Evolutionary conservation across 345 rosid species (phyloP).

Genomic region (Trapa incisa): DNA sequence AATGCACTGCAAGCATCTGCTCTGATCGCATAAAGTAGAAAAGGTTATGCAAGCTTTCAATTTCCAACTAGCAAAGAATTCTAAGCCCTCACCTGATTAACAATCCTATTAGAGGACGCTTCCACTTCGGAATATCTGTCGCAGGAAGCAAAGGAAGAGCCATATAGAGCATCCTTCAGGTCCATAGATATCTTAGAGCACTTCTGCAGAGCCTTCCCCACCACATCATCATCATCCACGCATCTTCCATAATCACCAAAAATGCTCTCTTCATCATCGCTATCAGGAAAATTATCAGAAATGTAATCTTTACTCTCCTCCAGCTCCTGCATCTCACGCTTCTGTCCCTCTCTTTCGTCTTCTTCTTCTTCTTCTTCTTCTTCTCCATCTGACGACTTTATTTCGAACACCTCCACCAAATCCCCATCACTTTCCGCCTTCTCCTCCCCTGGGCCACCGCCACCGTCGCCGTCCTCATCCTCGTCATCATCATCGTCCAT

Average conservation of each 20-base stretch:
- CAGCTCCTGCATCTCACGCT: conserved; percentile 13
- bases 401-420: conserved; percentile 31
- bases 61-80: not conserved
- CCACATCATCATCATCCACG: conserved; percentile 43
- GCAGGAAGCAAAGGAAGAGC: conserved; percentile 48
- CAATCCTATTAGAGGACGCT: conserved; percentile 65
- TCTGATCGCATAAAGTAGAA: not conserved
- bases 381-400: conserved; percentile 37
- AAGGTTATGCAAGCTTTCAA: not conserved
- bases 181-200: conserved; percentile 76
- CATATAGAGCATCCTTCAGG: conserved; percentile 65
- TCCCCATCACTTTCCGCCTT: conserved; percentile 20
- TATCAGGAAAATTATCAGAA: not conserved
- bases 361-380: conserved; percentile 26
- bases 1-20: not conserved
- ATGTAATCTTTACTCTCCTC: conserved; percentile 9
- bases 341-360: conserved; percentile 9
- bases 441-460: conserved; percentile 8
- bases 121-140: conserved; percentile 80
- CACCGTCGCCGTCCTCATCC: conserved; percentile 16
- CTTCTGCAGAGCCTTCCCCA: conserved; percentile 76
- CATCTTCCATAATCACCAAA: conserved; percentile 8
- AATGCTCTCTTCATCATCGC: not conserved
- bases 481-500: conserved; percentile 70
- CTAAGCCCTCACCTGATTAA: conserved; percentile 49